These are phyloP conservation scores for Canna indica DNA, from an alignment of 176 grass and related monocot species.

Conservation along the genomic window DNA sequence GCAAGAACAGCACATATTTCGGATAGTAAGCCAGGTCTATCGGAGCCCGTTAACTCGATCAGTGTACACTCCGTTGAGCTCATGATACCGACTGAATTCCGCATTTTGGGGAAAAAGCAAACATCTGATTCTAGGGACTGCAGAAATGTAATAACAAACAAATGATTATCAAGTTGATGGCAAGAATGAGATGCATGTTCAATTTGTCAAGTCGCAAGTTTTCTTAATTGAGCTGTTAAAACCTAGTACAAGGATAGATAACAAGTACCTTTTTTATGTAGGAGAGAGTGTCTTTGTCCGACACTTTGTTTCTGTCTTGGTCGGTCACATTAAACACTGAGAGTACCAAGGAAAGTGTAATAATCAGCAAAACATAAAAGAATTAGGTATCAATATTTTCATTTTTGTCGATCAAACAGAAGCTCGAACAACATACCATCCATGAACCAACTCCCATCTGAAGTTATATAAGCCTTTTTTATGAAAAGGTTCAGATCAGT, in stretches of 20 bases:
- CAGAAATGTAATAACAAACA: neutral
- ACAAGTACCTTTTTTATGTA: neutral
- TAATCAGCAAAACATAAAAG: neutral
- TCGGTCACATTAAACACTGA: slow-evolving; percentile 76
- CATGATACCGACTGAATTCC: neutral
- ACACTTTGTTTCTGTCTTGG: slow-evolving; percentile 47
- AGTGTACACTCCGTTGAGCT: neutral
- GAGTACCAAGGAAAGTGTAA: neutral
- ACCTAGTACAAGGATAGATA: neutral
- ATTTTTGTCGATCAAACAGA: neutral
- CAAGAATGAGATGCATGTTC: too few relatives aligned
- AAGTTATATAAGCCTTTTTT: slow-evolving; percentile 67
- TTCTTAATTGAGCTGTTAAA: neutral
- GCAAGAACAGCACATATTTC: slow-evolving; percentile 1
- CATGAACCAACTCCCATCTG: slow-evolving; percentile 82
- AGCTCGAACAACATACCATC: slow-evolving; percentile 35
- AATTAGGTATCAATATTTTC: neutral
- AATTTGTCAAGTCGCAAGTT: neutral
- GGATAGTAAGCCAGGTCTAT: neutral
- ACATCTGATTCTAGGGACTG: neutral
- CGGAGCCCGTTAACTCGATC: neutral
- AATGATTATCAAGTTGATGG: too few relatives aligned
- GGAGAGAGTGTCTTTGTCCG: neutral
- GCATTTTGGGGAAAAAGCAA: neutral
- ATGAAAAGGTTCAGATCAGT: slow-evolving; percentile 72